These are phyloP conservation scores for Paecilomyces variotii DNA, from an alignment of 2,329 filamentous ascomycete genomes.

Conservation along the genomic window DNA sequence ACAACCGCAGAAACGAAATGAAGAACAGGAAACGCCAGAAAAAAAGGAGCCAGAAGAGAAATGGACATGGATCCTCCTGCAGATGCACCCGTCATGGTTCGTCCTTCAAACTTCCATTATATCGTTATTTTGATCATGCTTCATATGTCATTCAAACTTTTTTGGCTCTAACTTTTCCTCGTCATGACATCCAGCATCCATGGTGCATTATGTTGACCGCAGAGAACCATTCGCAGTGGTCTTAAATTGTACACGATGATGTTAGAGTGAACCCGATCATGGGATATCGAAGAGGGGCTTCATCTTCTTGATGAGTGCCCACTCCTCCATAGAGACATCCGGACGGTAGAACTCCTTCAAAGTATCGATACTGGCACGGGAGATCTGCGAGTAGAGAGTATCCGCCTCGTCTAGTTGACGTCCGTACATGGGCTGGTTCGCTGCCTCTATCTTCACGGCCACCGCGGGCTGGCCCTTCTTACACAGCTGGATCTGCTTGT, in stretches of 20 bases:
- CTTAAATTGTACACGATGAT: not conserved
- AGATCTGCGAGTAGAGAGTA: slow-evolving; percentile 78
- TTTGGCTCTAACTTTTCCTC: not conserved
- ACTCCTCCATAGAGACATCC: slow-evolving; percentile 87
- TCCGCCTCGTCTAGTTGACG: slow-evolving; percentile 92
- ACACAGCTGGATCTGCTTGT: slow-evolving; percentile 86
- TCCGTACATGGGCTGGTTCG: slow-evolving; percentile 87
- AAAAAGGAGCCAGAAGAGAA: not conserved
- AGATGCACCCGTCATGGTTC: not conserved
- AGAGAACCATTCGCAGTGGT: not conserved
- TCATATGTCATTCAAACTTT: not conserved
- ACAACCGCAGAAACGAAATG: slow-evolving; percentile 4
- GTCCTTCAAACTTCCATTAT: not conserved
- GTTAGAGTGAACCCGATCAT: slow-evolving; percentile 32
- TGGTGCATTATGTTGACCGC: not conserved
- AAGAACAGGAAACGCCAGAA: slow-evolving; percentile 7
- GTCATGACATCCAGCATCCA: not conserved
- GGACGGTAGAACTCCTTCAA: slow-evolving; percentile 91
- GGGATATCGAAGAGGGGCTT: slow-evolving; percentile 89
- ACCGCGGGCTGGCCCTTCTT: slow-evolving; percentile 98
- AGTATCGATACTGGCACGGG: slow-evolving; percentile 80
- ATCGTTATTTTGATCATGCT: not conserved
- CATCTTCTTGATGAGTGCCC: slow-evolving; percentile 87
- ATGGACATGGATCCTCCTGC: not conserved
- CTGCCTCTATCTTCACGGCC: slow-evolving; percentile 92